Percentiles rank a stretch among this genome's conserved stretches.
These are phyloP conservation scores for Trypanosoma lewisi DNA, from an alignment of 208 protist genomes.

Conservation along the genomic window DNA sequence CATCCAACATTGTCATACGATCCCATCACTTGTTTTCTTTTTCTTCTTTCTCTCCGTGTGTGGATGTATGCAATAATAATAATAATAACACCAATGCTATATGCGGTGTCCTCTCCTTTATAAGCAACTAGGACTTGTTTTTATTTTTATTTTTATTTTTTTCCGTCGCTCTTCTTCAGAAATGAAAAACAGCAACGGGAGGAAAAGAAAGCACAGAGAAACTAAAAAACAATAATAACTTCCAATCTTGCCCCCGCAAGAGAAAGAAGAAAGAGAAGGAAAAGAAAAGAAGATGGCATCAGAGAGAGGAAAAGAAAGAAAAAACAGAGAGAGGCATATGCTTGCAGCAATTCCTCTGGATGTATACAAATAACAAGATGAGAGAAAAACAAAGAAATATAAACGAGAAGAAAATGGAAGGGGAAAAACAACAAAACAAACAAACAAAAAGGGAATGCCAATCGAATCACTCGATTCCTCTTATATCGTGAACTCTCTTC, in stretches of 20 bases:
- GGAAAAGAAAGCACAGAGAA: slow-evolving; percentile 14
- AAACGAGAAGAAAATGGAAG: slow-evolving; percentile 2
- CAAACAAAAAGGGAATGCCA: background rate
- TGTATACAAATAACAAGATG: slow-evolving; percentile 1
- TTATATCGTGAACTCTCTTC: background rate
- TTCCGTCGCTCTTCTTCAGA: background rate
- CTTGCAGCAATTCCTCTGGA: background rate
- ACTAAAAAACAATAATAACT: background rate
- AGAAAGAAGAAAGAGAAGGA: slow-evolving; percentile 5
- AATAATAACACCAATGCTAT: background rate
- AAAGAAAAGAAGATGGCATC: background rate
- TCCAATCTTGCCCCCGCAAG: background rate
- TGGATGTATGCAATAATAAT: background rate
- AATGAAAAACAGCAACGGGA: background rate
- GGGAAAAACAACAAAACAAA: background rate
- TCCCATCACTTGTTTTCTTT: slow-evolving; percentile 18
- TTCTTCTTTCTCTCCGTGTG: slow-evolving; percentile 4
- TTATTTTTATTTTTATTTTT: slow-evolving; percentile 3
- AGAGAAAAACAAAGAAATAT: slow-evolving; percentile 2
- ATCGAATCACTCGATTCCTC: background rate
- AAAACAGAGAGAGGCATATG: background rate
- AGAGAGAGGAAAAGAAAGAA: background rate
- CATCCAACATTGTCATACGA: slow-evolving; percentile 34
- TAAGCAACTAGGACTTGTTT: background rate
- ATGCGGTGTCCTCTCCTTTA: too few relatives aligned